Conservation (phyloP, 805 yeast species). For the Wickerhamomyces strasburgensis region DNA sequence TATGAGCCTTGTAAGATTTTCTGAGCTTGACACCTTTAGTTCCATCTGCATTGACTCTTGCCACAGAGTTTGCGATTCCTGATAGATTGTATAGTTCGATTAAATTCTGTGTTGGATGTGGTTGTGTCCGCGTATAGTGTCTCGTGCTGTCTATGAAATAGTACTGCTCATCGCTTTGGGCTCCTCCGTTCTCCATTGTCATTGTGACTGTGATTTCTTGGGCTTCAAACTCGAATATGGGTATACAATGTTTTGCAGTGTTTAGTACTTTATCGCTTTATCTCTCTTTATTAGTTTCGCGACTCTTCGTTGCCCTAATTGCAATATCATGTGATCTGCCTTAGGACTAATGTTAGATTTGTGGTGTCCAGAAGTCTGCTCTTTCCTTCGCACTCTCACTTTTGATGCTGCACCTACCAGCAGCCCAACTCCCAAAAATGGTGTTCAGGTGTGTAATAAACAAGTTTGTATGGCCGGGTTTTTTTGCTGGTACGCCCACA, state of each 20-base stretch:
- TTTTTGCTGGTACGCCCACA: not conserved
- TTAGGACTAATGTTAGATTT: no score
- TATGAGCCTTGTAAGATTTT: constrained; percentile 92
- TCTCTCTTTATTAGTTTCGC: no score
- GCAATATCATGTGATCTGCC: no score
- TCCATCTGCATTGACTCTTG: constrained; percentile 83
- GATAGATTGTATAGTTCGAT: constrained; percentile 63
- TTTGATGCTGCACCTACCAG: no score
- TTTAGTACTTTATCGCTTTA: no score
- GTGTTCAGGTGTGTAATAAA: no score
- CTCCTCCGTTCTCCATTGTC: not conserved
- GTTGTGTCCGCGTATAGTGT: constrained; percentile 37
- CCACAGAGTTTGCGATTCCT: constrained; percentile 70
- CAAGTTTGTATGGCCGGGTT: not conserved
- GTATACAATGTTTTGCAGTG: no score
- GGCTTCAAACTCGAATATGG: no score
- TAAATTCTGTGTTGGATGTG: constrained; percentile 72
- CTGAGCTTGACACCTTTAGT: constrained; percentile 88
- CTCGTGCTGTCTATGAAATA: constrained; percentile 35
- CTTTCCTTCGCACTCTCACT: no score
- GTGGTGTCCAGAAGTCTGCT: no score
- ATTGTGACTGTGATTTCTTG: not conserved
- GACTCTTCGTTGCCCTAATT: no score
- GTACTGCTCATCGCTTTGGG: constrained; percentile 24
- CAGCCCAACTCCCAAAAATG: no score